These are phyloP conservation scores for Phlebiopsis gigantea DNA, from an alignment of 768 basidiomycete genomes.

Conservation along the genomic window DNA sequence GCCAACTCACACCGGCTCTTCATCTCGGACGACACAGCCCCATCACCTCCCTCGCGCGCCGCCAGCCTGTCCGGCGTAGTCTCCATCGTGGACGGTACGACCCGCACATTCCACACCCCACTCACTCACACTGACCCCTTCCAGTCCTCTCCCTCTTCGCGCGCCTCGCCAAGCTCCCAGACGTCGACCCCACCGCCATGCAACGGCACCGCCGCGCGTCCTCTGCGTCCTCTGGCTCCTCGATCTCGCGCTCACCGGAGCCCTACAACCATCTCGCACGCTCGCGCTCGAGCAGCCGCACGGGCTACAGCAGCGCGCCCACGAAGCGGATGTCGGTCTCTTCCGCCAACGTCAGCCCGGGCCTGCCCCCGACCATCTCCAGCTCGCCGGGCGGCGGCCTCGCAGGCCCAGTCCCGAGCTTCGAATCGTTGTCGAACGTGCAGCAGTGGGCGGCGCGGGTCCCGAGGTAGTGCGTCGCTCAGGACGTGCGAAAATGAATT, in stretches of 20 bases:
- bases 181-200: conserved; percentile 74
- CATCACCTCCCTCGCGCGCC: conserved; percentile 32
- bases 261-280: conserved; percentile 27
- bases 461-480: background rate
- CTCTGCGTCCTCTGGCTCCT: conserved; percentile 45
- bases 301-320: conserved; percentile 23
- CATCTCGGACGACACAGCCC: conserved; percentile 63
- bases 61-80: conserved; percentile 69
- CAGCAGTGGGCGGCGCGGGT: background rate
- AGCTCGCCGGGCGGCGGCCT: background rate
- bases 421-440: background rate
- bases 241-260: conserved; percentile 36
- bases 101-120: background rate
- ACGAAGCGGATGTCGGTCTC: conserved; percentile 8
- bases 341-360: conserved; percentile 1
- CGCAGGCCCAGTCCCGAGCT: background rate
- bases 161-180: conserved; percentile 62
- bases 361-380: background rate
- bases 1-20: conserved; percentile 80
- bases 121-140: background rate
- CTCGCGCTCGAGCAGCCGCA: conserved; percentile 40
- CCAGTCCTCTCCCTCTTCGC: conserved; percentile 78
- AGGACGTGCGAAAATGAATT: too few species aligned
- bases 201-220: conserved; percentile 77
- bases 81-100: conserved; percentile 71